These are phyloP conservation scores for Myxozyma neglecta DNA, from an alignment of 805 yeast genomes.

Conservation along the genomic window DNA sequence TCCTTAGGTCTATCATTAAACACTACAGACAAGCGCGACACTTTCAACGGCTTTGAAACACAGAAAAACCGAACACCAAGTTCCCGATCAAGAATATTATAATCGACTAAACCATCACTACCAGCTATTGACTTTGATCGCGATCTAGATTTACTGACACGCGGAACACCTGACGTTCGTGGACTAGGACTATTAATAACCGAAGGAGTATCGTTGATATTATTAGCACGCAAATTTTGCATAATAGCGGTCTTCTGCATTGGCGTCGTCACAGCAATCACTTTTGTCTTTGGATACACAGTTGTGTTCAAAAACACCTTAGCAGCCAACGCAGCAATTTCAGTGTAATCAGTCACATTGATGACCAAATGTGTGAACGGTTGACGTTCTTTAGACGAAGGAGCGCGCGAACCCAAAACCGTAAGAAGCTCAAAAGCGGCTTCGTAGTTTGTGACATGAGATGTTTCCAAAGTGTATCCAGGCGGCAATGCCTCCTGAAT, in stretches of 20 bases:
- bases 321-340: slow-evolving; percentile 25
- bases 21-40: slow-evolving; percentile 15
- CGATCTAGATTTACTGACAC: neutral
- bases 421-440: slow-evolving; percentile 17
- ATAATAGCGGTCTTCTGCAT: slow-evolving; percentile 34
- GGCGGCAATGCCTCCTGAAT: slow-evolving; percentile 33
- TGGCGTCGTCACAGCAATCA: slow-evolving; percentile 31
- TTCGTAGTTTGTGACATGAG: slow-evolving; percentile 20
- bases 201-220: slow-evolving; percentile 11
- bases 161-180: neutral
- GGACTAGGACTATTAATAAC: slow-evolving; percentile 1
- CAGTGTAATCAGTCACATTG: slow-evolving; percentile 33
- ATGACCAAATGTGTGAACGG: slow-evolving; percentile 38
- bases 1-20: slow-evolving; percentile 8
- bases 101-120: slow-evolving; percentile 13
- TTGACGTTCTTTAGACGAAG: neutral
- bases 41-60: slow-evolving; percentile 31
- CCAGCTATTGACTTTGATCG: neutral
- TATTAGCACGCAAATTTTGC: slow-evolving; percentile 24
- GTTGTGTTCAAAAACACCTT: slow-evolving; percentile 18
- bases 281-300: slow-evolving; percentile 20
- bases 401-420: neutral
- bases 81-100: slow-evolving; percentile 17
- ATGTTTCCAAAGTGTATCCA: slow-evolving; percentile 18
- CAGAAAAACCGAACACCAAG: slow-evolving; percentile 22